Evolutionary conservation across 495 filamentous ascomycete species (phyloP), one percentile per base, ranked within the genome.

Genomic region (Aspergillus ostianus): DNA sequence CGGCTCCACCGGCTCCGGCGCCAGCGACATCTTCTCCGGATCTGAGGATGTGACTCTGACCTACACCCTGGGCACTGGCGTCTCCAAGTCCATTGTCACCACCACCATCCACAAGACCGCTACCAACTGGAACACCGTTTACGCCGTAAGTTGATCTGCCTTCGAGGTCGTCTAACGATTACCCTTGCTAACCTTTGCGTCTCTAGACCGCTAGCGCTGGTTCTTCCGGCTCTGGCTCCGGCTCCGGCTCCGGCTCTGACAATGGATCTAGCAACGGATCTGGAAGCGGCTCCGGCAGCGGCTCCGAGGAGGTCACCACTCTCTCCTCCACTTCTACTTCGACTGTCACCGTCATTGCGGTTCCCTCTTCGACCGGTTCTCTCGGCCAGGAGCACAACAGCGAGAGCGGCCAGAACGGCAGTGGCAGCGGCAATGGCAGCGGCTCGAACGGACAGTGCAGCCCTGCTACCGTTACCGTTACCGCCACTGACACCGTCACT

Each of bases 11-110:
- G 41, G 41, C 26, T 56, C 56, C 47, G 51, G 47, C 44, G 30
- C 60, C 21, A 51, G 32, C 53, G 29, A 29, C 4, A 30, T 20
- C 41, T 60, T 58, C 23, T 54, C 63, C 32, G 47, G 53, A 18
- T 60, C 64, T 26, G 29, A 58, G 55, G 83, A 83, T 66, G 72
- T 82, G 55, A 81, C 76, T 57, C 65, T 88, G 18, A 82, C 79
- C 30, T 94, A 86, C 81, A 85, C 80, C 21, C 81, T 81, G 46
- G 80, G 79, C 53, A 66, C 74, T 50, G 84, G 84, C 54, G 71
- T 80, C 17, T 82, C 80, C 0, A 79, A 79, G 56, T 81, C 73
- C 46, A 76, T 85, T 45, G 71, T 85, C 17, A 85, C 83, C 27
- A 86, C 83, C 53, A 85, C 82, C 19, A 77, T 85, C 61, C 69